These are phyloP conservation scores for Candida silvicultrix DNA, from an alignment of 805 yeast genomes.

Conservation along the genomic window DNA sequence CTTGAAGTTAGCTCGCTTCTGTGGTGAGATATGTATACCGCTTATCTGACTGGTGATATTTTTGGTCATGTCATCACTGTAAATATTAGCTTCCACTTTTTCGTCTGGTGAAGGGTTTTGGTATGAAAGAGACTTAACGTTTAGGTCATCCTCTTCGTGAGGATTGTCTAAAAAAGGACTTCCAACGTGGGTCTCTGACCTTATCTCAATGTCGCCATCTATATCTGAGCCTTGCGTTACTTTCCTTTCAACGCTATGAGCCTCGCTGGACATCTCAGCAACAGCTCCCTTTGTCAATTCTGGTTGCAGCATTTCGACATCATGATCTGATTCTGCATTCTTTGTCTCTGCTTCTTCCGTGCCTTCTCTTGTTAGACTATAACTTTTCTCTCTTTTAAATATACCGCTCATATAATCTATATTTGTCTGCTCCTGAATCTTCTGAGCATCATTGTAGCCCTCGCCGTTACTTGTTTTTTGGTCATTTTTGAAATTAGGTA, in stretches of 20 bases:
- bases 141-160: constrained; percentile 5
- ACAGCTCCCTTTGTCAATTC: too few relatives aligned
- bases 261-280: too few relatives aligned
- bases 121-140: not conserved
- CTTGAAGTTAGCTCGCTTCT: constrained; percentile 11
- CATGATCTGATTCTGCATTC: not conserved
- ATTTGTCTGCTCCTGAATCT: not conserved
- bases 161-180: constrained; percentile 20
- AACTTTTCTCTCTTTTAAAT: constrained; percentile 2
- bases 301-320: not conserved
- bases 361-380: constrained; percentile 2
- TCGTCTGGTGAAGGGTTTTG: constrained; percentile 3
- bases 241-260: not conserved
- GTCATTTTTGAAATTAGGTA: constrained; percentile 23
- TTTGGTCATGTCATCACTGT: constrained; percentile 15
- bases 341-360: not conserved
- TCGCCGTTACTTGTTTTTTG: too few relatives aligned
- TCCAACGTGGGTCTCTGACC: constrained; percentile 4
- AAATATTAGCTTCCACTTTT: constrained; percentile 1
- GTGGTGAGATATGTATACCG: constrained; percentile 20
- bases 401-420: constrained; percentile 19
- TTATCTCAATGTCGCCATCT: constrained; percentile 1
- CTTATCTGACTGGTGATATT: constrained; percentile 15
- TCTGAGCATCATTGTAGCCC: too few relatives aligned
- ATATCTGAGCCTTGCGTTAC: not conserved